Evolutionary conservation across 148 eudicot species (phyloP), one percentile per base, ranked within the genome.

Genomic region (Cornus kousa): DNA sequence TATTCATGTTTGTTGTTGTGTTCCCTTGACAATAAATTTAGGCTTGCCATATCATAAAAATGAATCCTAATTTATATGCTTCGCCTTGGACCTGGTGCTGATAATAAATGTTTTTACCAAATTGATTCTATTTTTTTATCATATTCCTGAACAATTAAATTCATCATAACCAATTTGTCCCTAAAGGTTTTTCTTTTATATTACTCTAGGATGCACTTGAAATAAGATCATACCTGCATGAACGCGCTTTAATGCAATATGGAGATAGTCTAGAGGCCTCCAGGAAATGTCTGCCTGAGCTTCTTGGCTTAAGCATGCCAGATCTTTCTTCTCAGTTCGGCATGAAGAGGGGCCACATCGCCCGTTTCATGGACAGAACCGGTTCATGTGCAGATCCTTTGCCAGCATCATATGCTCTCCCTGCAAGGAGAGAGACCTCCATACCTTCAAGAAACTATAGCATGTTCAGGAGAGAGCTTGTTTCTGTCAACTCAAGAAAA

Each of bases 181-280:
- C 48, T 7, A 12, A 53, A 53, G 12, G 17, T 17, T 4, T 53
- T 43, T 53, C 12, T 17, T 13, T 79, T 70, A 85, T 88, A 83
- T 22, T 80, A 86, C 46, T 73, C 55, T 28, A 85, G 88, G 90
- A 88, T 80, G 87, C 90, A 68, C 72, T 88, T 67, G 85, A 85
- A 76, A 85, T 88, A 59, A 85, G 90, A 77, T 74, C 87, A 65
- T 85, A 88, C 87, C 88, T 88, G 48, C 90, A 85, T 67, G 88
- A 85, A 59, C 84, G 88, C 57, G 76, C 86, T 48, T 85, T 88
- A 81, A 78, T 83, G 82, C 76, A 79, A 78, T 88, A 88, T 71
- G 88, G 79, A 65, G 88, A 85, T 71, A 82, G 22, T 74, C 76
- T 85, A 35, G 88, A 88, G 74, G 83, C 85, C 24, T 74, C 88